Conservation (phyloP, 768 basidiomycete genomes). For the Piloderma croceum region DNA sequence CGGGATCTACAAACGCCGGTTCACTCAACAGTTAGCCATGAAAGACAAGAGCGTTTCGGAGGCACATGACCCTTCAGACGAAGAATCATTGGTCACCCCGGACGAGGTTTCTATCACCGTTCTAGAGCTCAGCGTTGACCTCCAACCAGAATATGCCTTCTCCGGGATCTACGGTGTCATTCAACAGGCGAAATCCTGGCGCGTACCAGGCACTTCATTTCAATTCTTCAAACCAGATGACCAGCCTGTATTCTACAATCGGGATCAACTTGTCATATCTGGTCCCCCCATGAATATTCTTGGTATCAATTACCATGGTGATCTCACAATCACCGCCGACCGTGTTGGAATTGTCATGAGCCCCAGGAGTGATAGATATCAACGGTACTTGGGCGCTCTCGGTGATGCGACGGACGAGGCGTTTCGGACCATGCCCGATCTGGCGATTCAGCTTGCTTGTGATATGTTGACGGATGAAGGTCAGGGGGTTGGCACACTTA, state of each 20-base stretch:
- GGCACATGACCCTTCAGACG: slow-evolving; percentile 6
- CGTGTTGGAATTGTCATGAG: slow-evolving; percentile 4
- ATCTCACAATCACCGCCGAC: slow-evolving; percentile 8
- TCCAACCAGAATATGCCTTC: slow-evolving; percentile 10
- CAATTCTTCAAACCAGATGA: slow-evolving; percentile 10
- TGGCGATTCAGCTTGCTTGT: slow-evolving; percentile 12
- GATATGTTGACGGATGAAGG: slow-evolving; percentile 7
- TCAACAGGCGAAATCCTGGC: slow-evolving; percentile 8
- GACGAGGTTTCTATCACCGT: slow-evolving; percentile 16
- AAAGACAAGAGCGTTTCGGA: slow-evolving; percentile 7
- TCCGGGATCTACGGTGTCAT: slow-evolving; percentile 13
- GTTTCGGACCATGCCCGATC: slow-evolving; percentile 10
- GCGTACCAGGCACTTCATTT: slow-evolving; percentile 11
- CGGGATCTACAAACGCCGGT: slow-evolving; percentile 10
- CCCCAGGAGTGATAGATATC: slow-evolving; percentile 8
- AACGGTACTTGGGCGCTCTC: slow-evolving; percentile 9
- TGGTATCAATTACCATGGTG: slow-evolving; percentile 14
- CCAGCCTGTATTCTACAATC: slow-evolving; percentile 13
- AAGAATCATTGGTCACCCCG: slow-evolving; percentile 6
- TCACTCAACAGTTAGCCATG: slow-evolving; percentile 13
- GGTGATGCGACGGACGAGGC: slow-evolving; percentile 9
- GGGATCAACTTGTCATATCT: slow-evolving; percentile 12
- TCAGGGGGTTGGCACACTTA: background rate
- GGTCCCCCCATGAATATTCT: slow-evolving; percentile 3
- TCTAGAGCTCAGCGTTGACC: slow-evolving; percentile 11